A percentile compares a stretch with the other conserved stretches of the same genome.
phyloP scores from a whole-genome alignment of 441 rosid genomes.

The Gossypium schwendimanii region DNA sequence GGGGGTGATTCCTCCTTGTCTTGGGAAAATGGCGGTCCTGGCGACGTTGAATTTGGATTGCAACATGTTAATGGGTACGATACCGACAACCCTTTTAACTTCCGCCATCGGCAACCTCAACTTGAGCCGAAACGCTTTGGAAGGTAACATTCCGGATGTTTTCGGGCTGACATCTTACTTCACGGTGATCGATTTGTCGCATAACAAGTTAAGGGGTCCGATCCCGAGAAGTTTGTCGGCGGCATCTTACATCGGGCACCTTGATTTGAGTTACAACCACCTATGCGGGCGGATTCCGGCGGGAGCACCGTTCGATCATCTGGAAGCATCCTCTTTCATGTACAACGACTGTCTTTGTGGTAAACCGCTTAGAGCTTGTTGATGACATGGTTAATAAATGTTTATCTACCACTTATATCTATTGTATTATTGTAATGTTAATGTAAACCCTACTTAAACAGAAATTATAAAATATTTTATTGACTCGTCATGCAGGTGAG shows the following conservation, averaged over 20 bases:
- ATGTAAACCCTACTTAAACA: background rate
- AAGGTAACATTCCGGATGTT: slow-evolving; percentile 56
- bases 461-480: background rate
- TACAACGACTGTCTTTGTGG: slow-evolving; percentile 76
- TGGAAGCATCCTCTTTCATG: slow-evolving; percentile 70
- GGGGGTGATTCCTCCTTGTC: slow-evolving; percentile 53
- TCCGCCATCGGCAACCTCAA: slow-evolving; percentile 60
- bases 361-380: slow-evolving; percentile 55
- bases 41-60: slow-evolving; percentile 70
- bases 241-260: slow-evolving; percentile 66
- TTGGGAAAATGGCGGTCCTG: slow-evolving; percentile 79
- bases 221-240: slow-evolving; percentile 48
- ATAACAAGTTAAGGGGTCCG: slow-evolving; percentile 51
- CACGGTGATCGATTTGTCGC: slow-evolving; percentile 60
- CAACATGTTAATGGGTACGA: slow-evolving; percentile 44
- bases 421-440: background rate
- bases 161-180: slow-evolving; percentile 70
- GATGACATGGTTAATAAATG: background rate
- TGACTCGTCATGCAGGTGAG: too few species aligned
- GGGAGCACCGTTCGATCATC: slow-evolving; percentile 70
- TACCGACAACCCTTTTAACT: slow-evolving; percentile 51
- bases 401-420: background rate
- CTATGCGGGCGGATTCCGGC: slow-evolving; percentile 71
- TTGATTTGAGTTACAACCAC: slow-evolving; percentile 82
- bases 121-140: slow-evolving; percentile 50